Evolutionary conservation across 768 basidiomycete species (phyloP), one percentile per base, ranked within the genome.

Genomic region (Tulasnella sp.): DNA sequence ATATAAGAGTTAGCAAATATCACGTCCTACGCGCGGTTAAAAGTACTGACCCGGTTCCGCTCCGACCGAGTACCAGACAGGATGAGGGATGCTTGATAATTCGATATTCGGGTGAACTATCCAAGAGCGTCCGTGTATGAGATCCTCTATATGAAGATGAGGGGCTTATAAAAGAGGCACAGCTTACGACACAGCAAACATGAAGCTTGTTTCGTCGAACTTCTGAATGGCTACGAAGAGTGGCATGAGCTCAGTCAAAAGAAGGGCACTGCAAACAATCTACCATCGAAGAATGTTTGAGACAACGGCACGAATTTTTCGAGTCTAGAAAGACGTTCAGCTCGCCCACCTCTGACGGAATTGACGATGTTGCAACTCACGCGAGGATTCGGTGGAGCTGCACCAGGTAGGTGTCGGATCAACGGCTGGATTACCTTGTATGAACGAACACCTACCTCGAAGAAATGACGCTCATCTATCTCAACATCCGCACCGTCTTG

Each of bases 31-130:
- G 36, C 3, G 12, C n/a, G 15, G 70, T 72, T 11, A 38, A 31
- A 42, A n/a, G 29, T n/a, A 64, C 76, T 38, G 19, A 77, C 71
- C 77, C 77, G n/a, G 49, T 49, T 49, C 78, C 78, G 42, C 78
- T 78, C 22, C 78, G 67, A 34, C 78, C 78, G 8, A 78, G 29
- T n/a, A 78, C 78, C 19, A 78, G 72, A 64, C 78, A 78, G 0
- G 78, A 78, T n/a, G 78, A 78, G 22, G 45, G 68, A 54, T 78
- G 77, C 9, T 54, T 29, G 22, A 78, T 78, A 17, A 78, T 77
- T 25, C 72, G 37, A 31, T 49, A 38, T 40, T 78, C 78, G 15
- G n/a, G 12, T 1, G 76, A 69, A 17, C 77, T 77, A n/a, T 1
- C 29, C 58, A 9, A 34, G 31, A 64, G 25, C 8, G 17, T 17